Evolutionary conservation across 1,284 basidiomycete genomes (phyloP).

Genomic region (Marasmius oreades): DNA sequence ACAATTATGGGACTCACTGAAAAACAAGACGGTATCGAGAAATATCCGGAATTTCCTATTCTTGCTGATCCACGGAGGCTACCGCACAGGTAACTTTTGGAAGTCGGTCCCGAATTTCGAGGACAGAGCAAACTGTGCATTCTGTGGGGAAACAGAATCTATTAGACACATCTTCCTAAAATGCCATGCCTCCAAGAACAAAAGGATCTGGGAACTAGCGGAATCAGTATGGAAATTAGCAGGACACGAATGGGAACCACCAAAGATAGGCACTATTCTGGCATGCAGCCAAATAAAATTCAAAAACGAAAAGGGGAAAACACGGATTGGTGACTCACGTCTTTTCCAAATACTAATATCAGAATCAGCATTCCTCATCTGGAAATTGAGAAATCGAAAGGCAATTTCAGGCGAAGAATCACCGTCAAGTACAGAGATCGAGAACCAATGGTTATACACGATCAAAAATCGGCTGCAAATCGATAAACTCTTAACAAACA

Average conservation of each 20-base stretch:
- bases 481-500: slow-evolving; percentile 9
- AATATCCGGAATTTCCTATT: slow-evolving; percentile 19
- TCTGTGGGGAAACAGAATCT: slow-evolving; percentile 23
- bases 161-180: slow-evolving; percentile 31
- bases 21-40: slow-evolving; percentile 21
- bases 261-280: slow-evolving; percentile 8
- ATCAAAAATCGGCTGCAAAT: slow-evolving; percentile 13
- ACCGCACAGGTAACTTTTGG: slow-evolving; percentile 29
- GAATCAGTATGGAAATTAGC: not conserved
- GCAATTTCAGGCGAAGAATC: too few species aligned
- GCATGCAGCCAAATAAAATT: slow-evolving; percentile 5
- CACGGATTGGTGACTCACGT: slow-evolving; percentile 2
- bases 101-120: slow-evolving; percentile 20
- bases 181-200: slow-evolving; percentile 22
- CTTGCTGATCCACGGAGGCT: slow-evolving; percentile 17
- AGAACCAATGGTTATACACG: slow-evolving; percentile 7
- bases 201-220: slow-evolving; percentile 20
- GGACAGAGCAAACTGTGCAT: slow-evolving; percentile 21
- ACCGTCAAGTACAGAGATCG: too few species aligned
- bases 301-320: slow-evolving; percentile 1
- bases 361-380: too few species aligned
- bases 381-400: too few species aligned
- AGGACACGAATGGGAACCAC: slow-evolving; percentile 4
- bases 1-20: slow-evolving; percentile 23
- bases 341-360: too few species aligned